A percentile compares a stretch with the other conserved stretches of the same genome.
Evolutionary conservation across 352 stramenopile genomes (phyloP).

Genomic region (Phytophthora fragariaefolia): DNA sequence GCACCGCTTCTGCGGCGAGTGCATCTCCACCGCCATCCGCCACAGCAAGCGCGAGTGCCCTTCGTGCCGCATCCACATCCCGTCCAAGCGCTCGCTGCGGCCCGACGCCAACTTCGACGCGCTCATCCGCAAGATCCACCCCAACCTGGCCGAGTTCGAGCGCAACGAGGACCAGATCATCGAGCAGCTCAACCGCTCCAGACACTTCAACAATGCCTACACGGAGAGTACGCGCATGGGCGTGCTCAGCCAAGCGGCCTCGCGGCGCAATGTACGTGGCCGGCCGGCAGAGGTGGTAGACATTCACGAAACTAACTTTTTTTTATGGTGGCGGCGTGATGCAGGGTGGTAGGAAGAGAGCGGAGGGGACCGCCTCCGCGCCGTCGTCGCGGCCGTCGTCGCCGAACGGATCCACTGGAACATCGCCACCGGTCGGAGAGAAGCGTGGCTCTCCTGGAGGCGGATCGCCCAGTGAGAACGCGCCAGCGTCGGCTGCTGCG

Average conservation of each 20-base stretch:
- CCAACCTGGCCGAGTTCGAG: constrained; percentile 82
- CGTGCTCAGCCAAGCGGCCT: constrained; percentile 68
- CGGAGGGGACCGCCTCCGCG: constrained; percentile 8
- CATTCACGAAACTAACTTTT: background rate
- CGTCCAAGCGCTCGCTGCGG: constrained; percentile 84
- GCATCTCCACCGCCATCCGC: constrained; percentile 89
- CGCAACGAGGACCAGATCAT: constrained; percentile 84
- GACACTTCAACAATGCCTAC: constrained; percentile 86
- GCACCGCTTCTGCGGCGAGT: constrained; percentile 92
- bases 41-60: constrained; percentile 90
- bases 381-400: constrained; percentile 37
- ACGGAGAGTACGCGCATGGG: constrained; percentile 79
- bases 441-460: constrained; percentile 37
- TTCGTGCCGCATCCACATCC: constrained; percentile 91
- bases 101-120: constrained; percentile 87
- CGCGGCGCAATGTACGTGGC: constrained; percentile 56
- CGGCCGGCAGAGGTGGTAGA: background rate
- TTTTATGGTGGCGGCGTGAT: background rate
- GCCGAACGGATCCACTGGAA: constrained; percentile 15
- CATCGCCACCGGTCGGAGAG: constrained; percentile 33
- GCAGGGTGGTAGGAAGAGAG: constrained; percentile 35
- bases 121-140: constrained; percentile 88
- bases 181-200: constrained; percentile 73
- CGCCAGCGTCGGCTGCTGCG: constrained; percentile 13
- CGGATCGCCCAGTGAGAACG: constrained; percentile 14